Evolutionary conservation across 805 yeast species (phyloP).

Genomic region (Yamadazyma akitaensis): DNA sequence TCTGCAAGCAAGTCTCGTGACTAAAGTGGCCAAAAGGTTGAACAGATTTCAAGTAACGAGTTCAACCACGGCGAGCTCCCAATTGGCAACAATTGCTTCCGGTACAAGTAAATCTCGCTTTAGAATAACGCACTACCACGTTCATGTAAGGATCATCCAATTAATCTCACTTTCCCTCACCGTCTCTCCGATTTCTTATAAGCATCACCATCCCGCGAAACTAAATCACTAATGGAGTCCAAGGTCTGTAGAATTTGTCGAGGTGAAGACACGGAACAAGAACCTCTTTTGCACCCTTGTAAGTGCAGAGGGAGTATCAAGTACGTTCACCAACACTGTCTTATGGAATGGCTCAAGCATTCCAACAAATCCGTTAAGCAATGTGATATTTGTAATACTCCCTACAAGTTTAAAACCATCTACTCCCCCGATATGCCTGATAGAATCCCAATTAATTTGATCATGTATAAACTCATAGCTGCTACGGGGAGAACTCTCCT

Average conservation of each 20-base stretch:
- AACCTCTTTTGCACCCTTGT: slow-evolving; percentile 89
- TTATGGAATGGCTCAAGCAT: slow-evolving; percentile 81
- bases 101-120: too few relatives aligned
- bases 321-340: slow-evolving; percentile 89
- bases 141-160: too few relatives aligned
- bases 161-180: too few relatives aligned
- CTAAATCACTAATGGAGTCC: slow-evolving; percentile 1
- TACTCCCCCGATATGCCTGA: slow-evolving; percentile 66
- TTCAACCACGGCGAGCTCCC: too few relatives aligned
- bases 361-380: slow-evolving; percentile 53
- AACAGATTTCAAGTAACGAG: too few relatives aligned
- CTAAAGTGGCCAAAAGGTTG: not conserved
- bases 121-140: too few relatives aligned
- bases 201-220: not conserved
- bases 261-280: slow-evolving; percentile 75
- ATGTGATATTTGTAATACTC: slow-evolving; percentile 87
- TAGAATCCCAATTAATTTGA: slow-evolving; percentile 51
- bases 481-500: slow-evolving; percentile 14
- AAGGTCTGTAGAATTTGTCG: slow-evolving; percentile 86
- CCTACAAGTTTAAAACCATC: slow-evolving; percentile 64
- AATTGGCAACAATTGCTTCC: too few relatives aligned
- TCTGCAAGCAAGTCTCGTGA: not conserved
- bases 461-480: slow-evolving; percentile 38
- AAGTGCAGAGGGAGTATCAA: slow-evolving; percentile 91
- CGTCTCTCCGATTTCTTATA: too few relatives aligned